phyloP scores from a whole-genome alignment of 1,284 basidiomycete species.

The Ganoderma lucidum region DNA sequence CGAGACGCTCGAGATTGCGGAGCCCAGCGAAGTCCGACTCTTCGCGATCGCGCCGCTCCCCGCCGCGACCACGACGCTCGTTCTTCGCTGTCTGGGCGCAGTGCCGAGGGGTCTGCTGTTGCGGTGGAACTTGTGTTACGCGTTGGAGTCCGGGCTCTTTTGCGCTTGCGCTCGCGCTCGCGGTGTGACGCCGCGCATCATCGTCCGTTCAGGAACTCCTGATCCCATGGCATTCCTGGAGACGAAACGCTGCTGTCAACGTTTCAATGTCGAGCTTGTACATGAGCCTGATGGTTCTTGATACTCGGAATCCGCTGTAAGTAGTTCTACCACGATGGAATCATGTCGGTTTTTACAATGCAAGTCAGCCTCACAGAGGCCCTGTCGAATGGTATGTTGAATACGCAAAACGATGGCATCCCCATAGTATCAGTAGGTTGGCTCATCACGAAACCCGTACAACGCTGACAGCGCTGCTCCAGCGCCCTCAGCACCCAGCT shows the following conservation, averaged over 20 bases:
- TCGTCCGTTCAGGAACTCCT: slow-evolving; percentile 27
- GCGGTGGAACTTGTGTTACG: slow-evolving; percentile 27
- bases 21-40: slow-evolving; percentile 21
- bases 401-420: too few species aligned
- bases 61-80: slow-evolving; percentile 33
- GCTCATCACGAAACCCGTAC: too few species aligned
- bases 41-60: slow-evolving; percentile 31
- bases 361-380: too few species aligned
- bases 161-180: neutral
- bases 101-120: slow-evolving; percentile 22
- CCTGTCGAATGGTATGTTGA: too few species aligned
- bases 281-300: slow-evolving; percentile 25
- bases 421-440: too few species aligned
- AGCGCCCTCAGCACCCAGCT: too few species aligned
- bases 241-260: slow-evolving; percentile 22
- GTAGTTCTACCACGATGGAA: too few species aligned
- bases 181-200: slow-evolving; percentile 16
- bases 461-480: too few species aligned
- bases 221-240: slow-evolving; percentile 25
- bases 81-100: slow-evolving; percentile 25
- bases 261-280: slow-evolving; percentile 21
- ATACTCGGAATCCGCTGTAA: too few species aligned
- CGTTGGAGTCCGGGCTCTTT: slow-evolving; percentile 28
- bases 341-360: too few species aligned
- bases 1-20: slow-evolving; percentile 37